Evolutionary conservation across 805 yeast species (phyloP), one percentile per base, ranked within the genome.

Genomic region (Cyberlindnera nakhonratchasimensis): DNA sequence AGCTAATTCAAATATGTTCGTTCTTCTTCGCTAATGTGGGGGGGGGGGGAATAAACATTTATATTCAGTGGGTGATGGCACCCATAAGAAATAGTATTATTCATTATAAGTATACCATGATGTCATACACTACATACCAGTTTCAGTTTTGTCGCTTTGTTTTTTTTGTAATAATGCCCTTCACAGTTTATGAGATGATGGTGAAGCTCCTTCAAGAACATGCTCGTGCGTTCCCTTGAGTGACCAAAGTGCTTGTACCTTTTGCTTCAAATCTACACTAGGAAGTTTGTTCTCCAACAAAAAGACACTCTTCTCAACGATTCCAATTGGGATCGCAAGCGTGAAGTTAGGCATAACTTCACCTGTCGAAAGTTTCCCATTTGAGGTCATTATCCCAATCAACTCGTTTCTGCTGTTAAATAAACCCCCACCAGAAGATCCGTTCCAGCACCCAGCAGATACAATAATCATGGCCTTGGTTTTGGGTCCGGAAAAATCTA

Each of bases 391-490:
- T 25, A 58, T 43, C 3, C 62, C 62, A 33, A 58, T 34, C 12
- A 58, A 34, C 38, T 58, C 59, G 36, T 55, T 45, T 1, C 28
- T 34, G 6, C 35, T 37, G 32, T 51, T 57, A 37, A 58, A 57
- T n/a, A 57, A 18, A 1, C 62, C 61, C 5, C 62, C 62, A 6
- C 62, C 62, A 11, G 58, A 53, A 13, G 61, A 55, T 3, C 62
- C 62, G 37, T 57, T 58, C 62, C 62, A 58, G 30, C 62, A 58
- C 14, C 54, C 51, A 5, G 61, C 59, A 12, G 59, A 52, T 2
- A 46, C 56, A 3, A 58, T 34, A n/a, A 58, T 16, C 45, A 58
- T 39, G 1, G 59, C 41, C 12, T 22, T 32, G 7, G 46, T 45
- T 22, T 21, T n/a, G 4, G 13, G 14, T 1, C 37, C 39, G 13